Conservation (phyloP, 129 eudicot genomes). For the Helianthus annuus region HanXRQr2.0-SUNRISE NC_035443.2:8073293-8073792, state of each 20-base stretch:
- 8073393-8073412: conserved; percentile 48
- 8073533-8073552: conserved; percentile 87
- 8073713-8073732: conserved; percentile 82
- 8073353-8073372: conserved; percentile 60
- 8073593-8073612: conserved; percentile 79
- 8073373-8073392: conserved; percentile 66
- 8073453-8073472: conserved; percentile 56
- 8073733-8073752: conserved; percentile 91
- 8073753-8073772: conserved; percentile 65
- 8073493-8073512: conserved; percentile 69
- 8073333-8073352: conserved; percentile 37
- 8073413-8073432: conserved; percentile 61
- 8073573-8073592: conserved; percentile 61
- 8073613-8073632: conserved; percentile 48
- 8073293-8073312: conserved; percentile 39
- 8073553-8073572: conserved; percentile 65
- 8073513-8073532: conserved; percentile 61
- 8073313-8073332: conserved; percentile 14
- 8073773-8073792: conserved; percentile 88
- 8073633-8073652: conserved; percentile 80
- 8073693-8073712: conserved; percentile 44
- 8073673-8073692: conserved; percentile 49
- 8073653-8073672: conserved; percentile 82
- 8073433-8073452: conserved; percentile 62
- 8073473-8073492: conserved; percentile 79